Evolutionary conservation across 148 eudicot genomes (phyloP).

Genomic region (Chenopodium berlandieri): DNA sequence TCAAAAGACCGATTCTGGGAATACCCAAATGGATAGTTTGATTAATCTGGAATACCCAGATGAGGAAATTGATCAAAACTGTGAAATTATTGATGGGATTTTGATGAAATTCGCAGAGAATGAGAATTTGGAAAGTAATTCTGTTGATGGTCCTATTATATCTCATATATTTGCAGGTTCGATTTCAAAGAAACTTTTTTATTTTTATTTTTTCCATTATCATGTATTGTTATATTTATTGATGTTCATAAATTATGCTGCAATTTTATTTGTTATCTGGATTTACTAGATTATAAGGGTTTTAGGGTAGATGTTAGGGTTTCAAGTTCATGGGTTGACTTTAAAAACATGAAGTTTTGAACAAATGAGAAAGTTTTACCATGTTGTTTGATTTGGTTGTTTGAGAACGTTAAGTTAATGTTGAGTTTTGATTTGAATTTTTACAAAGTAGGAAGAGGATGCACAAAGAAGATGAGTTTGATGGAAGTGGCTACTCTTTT

Average conservation of each 20-base stretch:
- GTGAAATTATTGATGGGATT: slow-evolving; percentile 30
- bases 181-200: slow-evolving; percentile 27
- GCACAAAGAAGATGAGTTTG: slow-evolving; percentile 46
- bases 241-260: neutral
- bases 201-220: slow-evolving; percentile 5
- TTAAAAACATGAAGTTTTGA: neutral
- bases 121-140: slow-evolving; percentile 25
- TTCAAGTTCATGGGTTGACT: slow-evolving; percentile 14
- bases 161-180: slow-evolving; percentile 21
- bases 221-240: neutral
- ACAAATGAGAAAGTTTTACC: neutral
- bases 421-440: slow-evolving; percentile 11
- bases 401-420: neutral
- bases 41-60: slow-evolving; percentile 29
- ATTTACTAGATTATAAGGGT: neutral
- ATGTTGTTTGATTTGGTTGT: neutral
- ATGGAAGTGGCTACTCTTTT: slow-evolving; percentile 51
- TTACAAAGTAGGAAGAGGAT: slow-evolving; percentile 28
- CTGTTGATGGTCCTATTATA: slow-evolving; percentile 23
- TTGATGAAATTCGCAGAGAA: neutral
- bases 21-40: slow-evolving; percentile 25
- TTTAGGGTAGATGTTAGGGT: neutral
- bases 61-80: slow-evolving; percentile 28
- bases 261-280: neutral
- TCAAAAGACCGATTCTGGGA: slow-evolving; percentile 45